Conservation (phyloP, 257 asterid genomes). For the Mitragyna speciosa region DNA sequence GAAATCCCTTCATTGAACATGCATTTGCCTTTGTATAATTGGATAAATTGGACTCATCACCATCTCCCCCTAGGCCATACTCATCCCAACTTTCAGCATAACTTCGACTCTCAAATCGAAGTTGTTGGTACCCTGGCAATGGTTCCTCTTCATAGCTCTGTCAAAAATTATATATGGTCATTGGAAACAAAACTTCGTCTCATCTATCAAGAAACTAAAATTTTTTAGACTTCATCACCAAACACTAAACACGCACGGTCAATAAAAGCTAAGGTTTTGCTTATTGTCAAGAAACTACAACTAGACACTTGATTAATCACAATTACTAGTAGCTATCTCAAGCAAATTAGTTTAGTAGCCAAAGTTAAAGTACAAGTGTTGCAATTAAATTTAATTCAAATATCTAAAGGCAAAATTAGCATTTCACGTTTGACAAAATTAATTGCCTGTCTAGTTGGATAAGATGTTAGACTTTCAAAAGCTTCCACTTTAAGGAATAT, state of each 20-base stretch:
- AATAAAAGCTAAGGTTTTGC: not conserved
- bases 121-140: slow-evolving; percentile 59
- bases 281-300: not conserved
- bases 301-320: not conserved
- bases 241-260: not conserved
- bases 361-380: not conserved
- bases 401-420: not conserved
- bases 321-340: not conserved
- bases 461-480: slow-evolving; percentile 2
- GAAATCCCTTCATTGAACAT: slow-evolving; percentile 47
- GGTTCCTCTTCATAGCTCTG: slow-evolving; percentile 91
- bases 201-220: not conserved
- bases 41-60: slow-evolving; percentile 36
- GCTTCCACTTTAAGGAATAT: slow-evolving; percentile 9
- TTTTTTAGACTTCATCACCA: not conserved
- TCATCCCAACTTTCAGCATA: slow-evolving; percentile 61
- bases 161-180: slow-evolving; percentile 19
- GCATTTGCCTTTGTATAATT: slow-evolving; percentile 52
- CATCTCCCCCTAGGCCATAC: slow-evolving; percentile 35
- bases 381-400: not conserved
- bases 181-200: not conserved
- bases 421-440: not conserved
- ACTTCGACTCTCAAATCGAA: slow-evolving; percentile 42
- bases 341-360: not conserved
- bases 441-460: not conserved